Base-by-base conservation (phyloP, 371 early-diverging fungal species). In the Chytridiales sp. region DNA sequence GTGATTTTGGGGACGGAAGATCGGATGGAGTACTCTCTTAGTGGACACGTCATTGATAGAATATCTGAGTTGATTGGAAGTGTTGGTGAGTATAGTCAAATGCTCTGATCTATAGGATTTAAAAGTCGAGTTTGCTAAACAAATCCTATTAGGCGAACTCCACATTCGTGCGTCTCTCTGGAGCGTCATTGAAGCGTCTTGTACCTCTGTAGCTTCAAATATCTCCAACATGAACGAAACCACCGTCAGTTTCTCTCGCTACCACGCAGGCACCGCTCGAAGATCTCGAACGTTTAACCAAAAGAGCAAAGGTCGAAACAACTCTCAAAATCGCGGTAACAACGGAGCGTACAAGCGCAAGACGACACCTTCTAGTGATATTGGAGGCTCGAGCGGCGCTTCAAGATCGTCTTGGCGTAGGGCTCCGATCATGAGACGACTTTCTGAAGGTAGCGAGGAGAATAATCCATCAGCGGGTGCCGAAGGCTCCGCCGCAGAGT, bases 11-110 rank as follows among this genome's bases (percentile, higher is more conserved):
- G 52, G 6, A 35, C 52, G 19, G n/a, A 30, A 38, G 52, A 31
- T 4, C 31, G 52, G 17, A 51, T 51, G 52, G 52, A 51, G 19
- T 51, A 51, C 22, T 31, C 52, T n/a, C 52, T 51, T 3, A 21
- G 11, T 17, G 52, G 52, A 4, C 36, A 19, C 4, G 6, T 13
- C 35, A 24, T 51, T 3, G 52, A 36, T 26, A 38, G 38, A 19
- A 32, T 51, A 11, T 31, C 52, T 22, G 52, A 51, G 6, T n/a
- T 35, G 5, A 3, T 51, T 6, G 32, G 35, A 4, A 21, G n/a
- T 11, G 17, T 51, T 5, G 52, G 52, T 36, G 4, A 15, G 36
- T 36, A 9, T 4, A 48, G 27, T 6, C 29, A n/a, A n/a, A n/a
- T n/a, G n/a, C n/a, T n/a, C n/a, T n/a, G n/a, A n/a, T n/a, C n/a